phyloP scores from a whole-genome alignment of 2,329 filamentous ascomycete species.

The Atkinsonella hypoxylon region DNA sequence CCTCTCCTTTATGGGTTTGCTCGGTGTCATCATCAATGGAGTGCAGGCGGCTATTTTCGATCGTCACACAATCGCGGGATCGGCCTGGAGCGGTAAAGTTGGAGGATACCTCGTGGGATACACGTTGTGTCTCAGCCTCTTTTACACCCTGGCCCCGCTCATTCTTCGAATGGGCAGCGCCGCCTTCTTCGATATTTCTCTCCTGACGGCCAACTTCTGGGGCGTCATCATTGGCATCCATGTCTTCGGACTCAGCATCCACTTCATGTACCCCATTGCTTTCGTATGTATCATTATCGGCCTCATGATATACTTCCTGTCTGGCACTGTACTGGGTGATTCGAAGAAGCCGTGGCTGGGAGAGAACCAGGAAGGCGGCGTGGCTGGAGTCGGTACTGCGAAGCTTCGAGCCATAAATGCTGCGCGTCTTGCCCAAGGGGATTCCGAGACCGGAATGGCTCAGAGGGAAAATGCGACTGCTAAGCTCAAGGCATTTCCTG shows the following conservation, averaged over 20 bases:
- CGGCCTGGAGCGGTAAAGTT: conserved; percentile 26
- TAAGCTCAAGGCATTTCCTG: conserved; percentile 1
- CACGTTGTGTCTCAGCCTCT: conserved; percentile 69
- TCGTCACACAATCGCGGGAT: conserved; percentile 28
- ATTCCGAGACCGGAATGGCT: conserved; percentile 16
- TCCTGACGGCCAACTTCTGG: conserved; percentile 96
- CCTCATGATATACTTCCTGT: conserved; percentile 76
- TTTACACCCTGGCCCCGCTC: conserved; percentile 80
- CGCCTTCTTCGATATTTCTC: conserved; percentile 91
- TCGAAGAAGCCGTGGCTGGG: conserved; percentile 93
- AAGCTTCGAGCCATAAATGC: conserved; percentile 60
- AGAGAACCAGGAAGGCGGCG: conserved; percentile 68
- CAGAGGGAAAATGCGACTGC: neutral
- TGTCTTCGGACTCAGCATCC: conserved; percentile 69
- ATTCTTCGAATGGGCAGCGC: conserved; percentile 83
- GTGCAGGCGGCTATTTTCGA: conserved; percentile 88
- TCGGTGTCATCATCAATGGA: conserved; percentile 83
- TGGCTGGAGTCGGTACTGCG: conserved; percentile 73
- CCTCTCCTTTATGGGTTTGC: conserved; percentile 79
- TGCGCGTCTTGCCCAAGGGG: conserved; percentile 30
- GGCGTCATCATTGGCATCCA: conserved; percentile 82
- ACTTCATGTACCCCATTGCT: conserved; percentile 90
- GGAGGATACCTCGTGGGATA: conserved; percentile 82
- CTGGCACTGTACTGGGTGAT: conserved; percentile 72
- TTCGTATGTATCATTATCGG: conserved; percentile 88